phyloP scores from a whole-genome alignment of 2,329 filamentous ascomycete genomes.

The Curvularia verruculosa region DNA sequence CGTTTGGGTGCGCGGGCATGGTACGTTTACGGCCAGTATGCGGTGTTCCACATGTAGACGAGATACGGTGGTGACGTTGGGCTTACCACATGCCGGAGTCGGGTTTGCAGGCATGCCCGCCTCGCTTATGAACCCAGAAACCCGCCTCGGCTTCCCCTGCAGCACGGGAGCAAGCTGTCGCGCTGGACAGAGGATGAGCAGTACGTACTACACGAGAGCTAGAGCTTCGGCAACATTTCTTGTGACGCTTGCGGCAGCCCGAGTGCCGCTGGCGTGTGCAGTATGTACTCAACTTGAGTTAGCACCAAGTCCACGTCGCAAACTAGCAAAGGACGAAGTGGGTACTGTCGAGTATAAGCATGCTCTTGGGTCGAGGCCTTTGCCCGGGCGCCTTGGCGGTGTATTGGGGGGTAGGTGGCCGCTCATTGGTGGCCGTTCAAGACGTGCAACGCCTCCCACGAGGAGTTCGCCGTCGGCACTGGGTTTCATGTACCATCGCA shows the following conservation, averaged over 20 bases:
- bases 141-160: slow-evolving; percentile 16
- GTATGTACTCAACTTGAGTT: not conserved
- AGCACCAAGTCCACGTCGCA: slow-evolving; percentile 3
- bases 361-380: slow-evolving; percentile 22
- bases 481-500: slow-evolving; percentile 36
- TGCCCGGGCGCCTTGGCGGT: not conserved
- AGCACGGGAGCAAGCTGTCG: slow-evolving; percentile 16
- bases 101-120: slow-evolving; percentile 17
- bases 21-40: slow-evolving; percentile 7
- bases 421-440: not conserved
- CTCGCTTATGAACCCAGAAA: slow-evolving; percentile 15
- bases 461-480: slow-evolving; percentile 27
- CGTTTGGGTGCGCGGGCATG: slow-evolving; percentile 6
- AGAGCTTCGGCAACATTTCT: not conserved
- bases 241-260: not conserved
- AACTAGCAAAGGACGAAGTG: not conserved
- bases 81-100: slow-evolving; percentile 18
- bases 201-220: slow-evolving; percentile 2
- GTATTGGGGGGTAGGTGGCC: not conserved
- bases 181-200: slow-evolving; percentile 15
- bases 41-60: slow-evolving; percentile 10
- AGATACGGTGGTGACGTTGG: slow-evolving; percentile 24
- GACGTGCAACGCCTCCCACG: slow-evolving; percentile 18
- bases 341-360: slow-evolving; percentile 11
- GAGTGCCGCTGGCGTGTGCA: not conserved